These are phyloP conservation scores for Cutaneotrichosporon cavernicola DNA, from an alignment of 1,284 basidiomycete species.

Conservation along the genomic window DNA sequence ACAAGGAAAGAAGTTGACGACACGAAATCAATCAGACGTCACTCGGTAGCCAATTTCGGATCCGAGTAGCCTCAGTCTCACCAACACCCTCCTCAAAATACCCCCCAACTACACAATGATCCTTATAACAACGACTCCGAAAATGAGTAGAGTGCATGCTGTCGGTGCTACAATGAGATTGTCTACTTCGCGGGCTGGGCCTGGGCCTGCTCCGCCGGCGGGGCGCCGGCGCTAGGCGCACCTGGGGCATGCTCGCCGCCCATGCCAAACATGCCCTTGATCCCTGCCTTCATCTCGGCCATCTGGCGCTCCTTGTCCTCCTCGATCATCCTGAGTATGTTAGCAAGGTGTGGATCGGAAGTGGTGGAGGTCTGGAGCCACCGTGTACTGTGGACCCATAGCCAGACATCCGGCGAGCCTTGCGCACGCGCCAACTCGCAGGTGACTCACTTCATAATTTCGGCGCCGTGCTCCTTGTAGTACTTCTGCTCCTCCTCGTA, in stretches of 20 bases:
- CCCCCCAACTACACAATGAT: neutral
- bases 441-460: slow-evolving; percentile 66
- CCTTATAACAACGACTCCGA: neutral
- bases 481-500: slow-evolving; percentile 88
- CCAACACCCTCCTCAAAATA: neutral
- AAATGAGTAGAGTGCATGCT: slow-evolving; percentile 14
- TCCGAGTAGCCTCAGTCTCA: neutral
- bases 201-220: slow-evolving; percentile 2
- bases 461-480: slow-evolving; percentile 73
- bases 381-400: neutral
- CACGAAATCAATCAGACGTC: neutral
- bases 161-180: slow-evolving; percentile 6
- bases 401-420: neutral
- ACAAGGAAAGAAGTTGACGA: neutral
- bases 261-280: slow-evolving; percentile 55
- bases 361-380: neutral
- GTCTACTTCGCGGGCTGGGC: slow-evolving; percentile 4
- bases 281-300: slow-evolving; percentile 58
- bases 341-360: neutral
- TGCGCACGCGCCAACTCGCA: no score
- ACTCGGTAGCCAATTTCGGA: slow-evolving; percentile 13
- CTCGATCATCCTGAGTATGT: slow-evolving; percentile 55
- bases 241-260: slow-evolving; percentile 15
- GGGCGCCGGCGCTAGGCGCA: slow-evolving; percentile 28
- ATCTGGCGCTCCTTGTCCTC: slow-evolving; percentile 75